Conservation (phyloP, 1,284 basidiomycete species). For the Cryptococcus sp. region DNA sequence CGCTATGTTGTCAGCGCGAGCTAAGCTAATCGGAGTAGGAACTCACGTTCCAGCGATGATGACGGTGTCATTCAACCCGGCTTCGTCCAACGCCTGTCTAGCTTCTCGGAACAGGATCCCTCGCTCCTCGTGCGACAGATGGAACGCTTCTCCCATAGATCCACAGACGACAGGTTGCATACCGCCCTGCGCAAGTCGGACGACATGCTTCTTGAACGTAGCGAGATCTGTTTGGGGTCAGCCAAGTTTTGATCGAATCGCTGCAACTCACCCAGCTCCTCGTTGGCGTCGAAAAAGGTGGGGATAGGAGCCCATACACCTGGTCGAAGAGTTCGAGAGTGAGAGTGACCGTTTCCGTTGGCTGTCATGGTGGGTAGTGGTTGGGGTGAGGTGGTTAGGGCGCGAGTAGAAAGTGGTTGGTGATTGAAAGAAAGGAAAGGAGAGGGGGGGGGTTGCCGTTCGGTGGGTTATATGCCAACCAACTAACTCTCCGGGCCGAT, state of each 20-base stretch:
- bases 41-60: conserved; percentile 68
- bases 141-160: conserved; percentile 57
- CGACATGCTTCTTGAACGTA: conserved; percentile 67
- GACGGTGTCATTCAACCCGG: conserved; percentile 58
- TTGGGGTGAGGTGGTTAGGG: too few species aligned
- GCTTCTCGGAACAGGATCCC: conserved; percentile 61
- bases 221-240: conserved; percentile 59
- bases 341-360: conserved; percentile 7
- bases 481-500: too few species aligned
- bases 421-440: too few species aligned
- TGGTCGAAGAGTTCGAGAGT: conserved; percentile 57
- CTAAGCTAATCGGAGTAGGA: neutral
- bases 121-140: conserved; percentile 70
- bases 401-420: too few species aligned
- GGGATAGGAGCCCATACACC: conserved; percentile 82
- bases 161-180: conserved; percentile 72
- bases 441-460: too few species aligned
- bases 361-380: conserved; percentile 10
- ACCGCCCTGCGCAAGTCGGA: conserved; percentile 63
- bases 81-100: conserved; percentile 65
- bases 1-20: conserved; percentile 38
- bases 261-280: conserved; percentile 69
- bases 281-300: conserved; percentile 71
- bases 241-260: conserved; percentile 67
- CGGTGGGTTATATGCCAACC: too few species aligned